Evolutionary conservation across 139 green algal genomes (phyloP).

Genomic region (Micromonas pusilla): DNA sequence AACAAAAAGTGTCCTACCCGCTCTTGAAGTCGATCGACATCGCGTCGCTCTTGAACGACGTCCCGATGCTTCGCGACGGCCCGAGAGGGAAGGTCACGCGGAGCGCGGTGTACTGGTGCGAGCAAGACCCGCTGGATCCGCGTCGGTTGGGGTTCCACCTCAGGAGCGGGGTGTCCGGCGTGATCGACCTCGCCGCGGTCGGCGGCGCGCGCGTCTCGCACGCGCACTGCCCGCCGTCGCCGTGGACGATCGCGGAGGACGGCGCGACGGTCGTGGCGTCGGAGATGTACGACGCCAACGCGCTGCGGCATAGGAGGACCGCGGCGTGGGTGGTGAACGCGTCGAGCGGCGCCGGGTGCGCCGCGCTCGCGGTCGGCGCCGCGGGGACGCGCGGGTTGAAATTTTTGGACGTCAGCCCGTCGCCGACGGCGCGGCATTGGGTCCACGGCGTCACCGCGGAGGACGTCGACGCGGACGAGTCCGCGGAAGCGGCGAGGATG

Average conservation of each 20-base stretch:
- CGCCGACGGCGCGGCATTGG: neutral
- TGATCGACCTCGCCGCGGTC: neutral
- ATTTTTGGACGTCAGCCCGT: neutral
- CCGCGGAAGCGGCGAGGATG: neutral
- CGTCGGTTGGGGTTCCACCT: conserved; percentile 7
- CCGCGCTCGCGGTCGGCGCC: neutral
- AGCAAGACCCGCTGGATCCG: neutral
- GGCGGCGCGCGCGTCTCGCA: neutral
- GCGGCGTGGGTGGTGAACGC: no score
- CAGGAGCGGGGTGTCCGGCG: neutral
- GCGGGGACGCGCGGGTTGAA: neutral
- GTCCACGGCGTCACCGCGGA: neutral
- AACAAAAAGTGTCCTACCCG: neutral
- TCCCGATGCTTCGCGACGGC: neutral
- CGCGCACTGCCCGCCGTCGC: conserved; percentile 16
- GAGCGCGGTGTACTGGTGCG: conserved; percentile 6
- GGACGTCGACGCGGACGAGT: neutral
- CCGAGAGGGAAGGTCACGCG: neutral
- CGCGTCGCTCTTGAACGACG: neutral
- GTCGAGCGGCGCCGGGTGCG: neutral
- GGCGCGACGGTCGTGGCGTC: neutral
- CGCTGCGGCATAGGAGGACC: neutral
- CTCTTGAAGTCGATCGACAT: neutral
- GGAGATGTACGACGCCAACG: neutral
- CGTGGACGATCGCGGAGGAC: neutral